Evolutionary conservation across 2,329 filamentous ascomycete genomes (phyloP).

Genomic region (Drechslerella dactyloides): DNA sequence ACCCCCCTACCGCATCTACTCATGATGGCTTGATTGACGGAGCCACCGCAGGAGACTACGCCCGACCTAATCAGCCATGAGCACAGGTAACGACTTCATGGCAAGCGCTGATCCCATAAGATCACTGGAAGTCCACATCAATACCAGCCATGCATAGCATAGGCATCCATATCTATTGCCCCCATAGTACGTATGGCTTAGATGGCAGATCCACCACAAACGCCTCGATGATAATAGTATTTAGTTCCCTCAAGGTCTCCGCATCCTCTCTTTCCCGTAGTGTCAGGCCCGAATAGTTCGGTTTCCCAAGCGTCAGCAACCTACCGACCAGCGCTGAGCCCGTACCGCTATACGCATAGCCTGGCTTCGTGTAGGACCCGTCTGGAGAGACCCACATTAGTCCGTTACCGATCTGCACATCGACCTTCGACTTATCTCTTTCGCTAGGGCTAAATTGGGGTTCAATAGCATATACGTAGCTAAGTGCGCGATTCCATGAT

Average conservation of each 20-base stretch:
- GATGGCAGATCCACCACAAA: slow-evolving; percentile 28
- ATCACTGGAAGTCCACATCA: no score
- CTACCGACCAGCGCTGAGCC: slow-evolving; percentile 14
- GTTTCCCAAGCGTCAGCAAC: slow-evolving; percentile 22
- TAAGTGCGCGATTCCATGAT: not conserved
- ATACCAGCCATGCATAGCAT: not conserved
- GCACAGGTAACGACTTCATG: no score
- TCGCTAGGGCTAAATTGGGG: not conserved
- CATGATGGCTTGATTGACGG: no score
- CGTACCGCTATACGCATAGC: slow-evolving; percentile 11
- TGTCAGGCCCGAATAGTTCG: slow-evolving; percentile 26
- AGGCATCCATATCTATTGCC: not conserved
- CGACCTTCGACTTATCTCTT: not conserved
- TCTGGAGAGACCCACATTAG: slow-evolving; percentile 24
- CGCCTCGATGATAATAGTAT: slow-evolving; percentile 23
- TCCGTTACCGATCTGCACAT: slow-evolving; percentile 12
- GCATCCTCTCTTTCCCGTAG: slow-evolving; percentile 4
- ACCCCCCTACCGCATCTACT: no score
- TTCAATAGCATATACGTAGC: slow-evolving; percentile 21
- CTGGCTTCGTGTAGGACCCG: slow-evolving; percentile 10
- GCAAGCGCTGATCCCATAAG: no score
- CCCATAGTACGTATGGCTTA: slow-evolving; percentile 15
- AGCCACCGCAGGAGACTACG: no score
- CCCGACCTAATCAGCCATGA: no score
- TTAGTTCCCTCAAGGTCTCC: not conserved